Base-by-base conservation (phyloP, 1,139 yeast genomes). In the Citeromyces hawaiiensis region DNA sequence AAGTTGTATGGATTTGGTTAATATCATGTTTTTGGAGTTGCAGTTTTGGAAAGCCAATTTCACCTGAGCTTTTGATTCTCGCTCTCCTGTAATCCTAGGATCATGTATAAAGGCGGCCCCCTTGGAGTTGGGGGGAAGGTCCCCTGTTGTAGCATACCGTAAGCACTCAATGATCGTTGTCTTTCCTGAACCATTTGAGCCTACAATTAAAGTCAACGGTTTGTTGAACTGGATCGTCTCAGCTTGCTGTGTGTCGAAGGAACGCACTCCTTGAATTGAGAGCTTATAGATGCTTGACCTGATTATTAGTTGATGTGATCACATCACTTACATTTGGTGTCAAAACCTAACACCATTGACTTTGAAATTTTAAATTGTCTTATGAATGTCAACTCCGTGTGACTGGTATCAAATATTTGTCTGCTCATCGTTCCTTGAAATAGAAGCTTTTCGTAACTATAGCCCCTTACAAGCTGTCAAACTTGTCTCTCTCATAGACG, bases 171-270 rank as follows among this genome's bases (percentile, higher is more conserved):
- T 93, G 41, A 93, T 80, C 1, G 98, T 88, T 45, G 99, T 93
- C 56, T 93, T 93, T n/a, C 99, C 99, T 33, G 96, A 82, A 35
- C 98, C 99, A 60, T 93, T 93, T 44, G 83, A 86, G 1, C 99
- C 99, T 38, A 94, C 95, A 43, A 93, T 91, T 41, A 93, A 66
- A 0, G 98, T 93, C 51, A 93, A 61, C 0, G 99, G 99, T 37
- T 75, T 74, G 9, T 91, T 91, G 59, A 93, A 93, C 53, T 83
- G 86, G 44, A 93, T 86, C 2, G 88, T 81, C 52, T 91, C 96
- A 23, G 85, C 70, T 38, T 76, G 74, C 46, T 79, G 78, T 14
- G 86, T 80, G 48, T 83, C 93, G 54, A 91, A 93, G 0, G 97
- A 87, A 37, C 99, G 66, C 4, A 93, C 75, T 29, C 99, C 99